phyloP scores from a whole-genome alignment of 2,329 filamentous ascomycete genomes.

The Ophiocordyceps unilateralis region DNA sequence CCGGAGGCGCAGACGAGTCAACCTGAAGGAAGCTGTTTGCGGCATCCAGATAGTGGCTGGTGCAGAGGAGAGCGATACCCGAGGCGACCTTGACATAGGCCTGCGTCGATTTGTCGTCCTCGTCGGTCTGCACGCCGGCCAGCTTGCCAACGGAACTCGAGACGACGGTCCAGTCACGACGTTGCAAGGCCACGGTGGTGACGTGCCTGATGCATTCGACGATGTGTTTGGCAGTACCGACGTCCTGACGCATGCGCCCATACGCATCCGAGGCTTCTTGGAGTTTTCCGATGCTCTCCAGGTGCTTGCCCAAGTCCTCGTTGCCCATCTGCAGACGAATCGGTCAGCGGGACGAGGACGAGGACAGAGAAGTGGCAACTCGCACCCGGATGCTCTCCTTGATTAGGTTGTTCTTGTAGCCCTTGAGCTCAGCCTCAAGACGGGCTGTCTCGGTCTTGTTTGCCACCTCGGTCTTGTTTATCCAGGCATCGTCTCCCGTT shows the following conservation, averaged over 20 bases:
- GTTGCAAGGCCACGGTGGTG: slow-evolving; percentile 58
- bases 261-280: slow-evolving; percentile 60
- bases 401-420: slow-evolving; percentile 91
- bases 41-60: slow-evolving; percentile 38
- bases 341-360: slow-evolving; percentile 2
- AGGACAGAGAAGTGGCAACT: background rate
- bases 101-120: slow-evolving; percentile 26
- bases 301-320: slow-evolving; percentile 76
- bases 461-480: slow-evolving; percentile 45
- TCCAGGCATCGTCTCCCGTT: slow-evolving; percentile 54
- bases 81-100: slow-evolving; percentile 34
- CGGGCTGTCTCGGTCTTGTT: slow-evolving; percentile 55
- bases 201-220: slow-evolving; percentile 67
- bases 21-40: slow-evolving; percentile 53
- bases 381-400: slow-evolving; percentile 85
- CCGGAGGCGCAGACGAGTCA: slow-evolving; percentile 30
- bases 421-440: slow-evolving; percentile 73
- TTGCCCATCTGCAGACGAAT: slow-evolving; percentile 58
- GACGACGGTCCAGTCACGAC: slow-evolving; percentile 59
- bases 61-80: slow-evolving; percentile 31
- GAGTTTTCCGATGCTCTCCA: slow-evolving; percentile 62
- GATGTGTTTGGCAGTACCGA: slow-evolving; percentile 68
- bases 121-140: slow-evolving; percentile 25
- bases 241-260: slow-evolving; percentile 75
- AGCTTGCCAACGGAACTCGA: slow-evolving; percentile 46